Percentiles rank a stretch among this genome's conserved stretches.
These are phyloP conservation scores for Rhinocladiella similis DNA, from an alignment of 2,329 filamentous ascomycete genomes.

Conservation along the genomic window DNA sequence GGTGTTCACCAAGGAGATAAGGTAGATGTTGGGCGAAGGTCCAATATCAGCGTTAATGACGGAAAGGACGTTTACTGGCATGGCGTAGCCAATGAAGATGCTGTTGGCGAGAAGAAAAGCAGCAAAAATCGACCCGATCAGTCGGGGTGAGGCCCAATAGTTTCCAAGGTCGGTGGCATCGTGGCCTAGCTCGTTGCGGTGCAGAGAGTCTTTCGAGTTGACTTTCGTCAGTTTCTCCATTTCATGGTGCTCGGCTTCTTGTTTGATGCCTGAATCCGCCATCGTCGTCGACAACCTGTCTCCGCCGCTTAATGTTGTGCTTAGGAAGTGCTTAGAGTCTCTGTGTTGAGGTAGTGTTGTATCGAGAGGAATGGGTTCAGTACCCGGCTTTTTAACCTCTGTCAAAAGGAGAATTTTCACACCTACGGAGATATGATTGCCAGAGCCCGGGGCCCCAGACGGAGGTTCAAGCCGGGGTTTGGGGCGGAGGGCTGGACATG, in stretches of 20 bases:
- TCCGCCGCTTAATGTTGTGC: too few species aligned
- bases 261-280: not conserved
- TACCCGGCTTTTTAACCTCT: too few species aligned
- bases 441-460: too few species aligned
- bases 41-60: constrained; percentile 35
- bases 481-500: too few species aligned
- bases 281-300: not conserved
- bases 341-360: too few species aligned
- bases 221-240: constrained; percentile 8
- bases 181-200: constrained; percentile 13
- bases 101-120: constrained; percentile 19
- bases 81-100: constrained; percentile 10
- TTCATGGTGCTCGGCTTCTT: constrained; percentile 1
- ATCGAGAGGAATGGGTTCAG: too few species aligned
- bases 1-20: constrained; percentile 34
- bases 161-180: constrained; percentile 5
- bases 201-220: constrained; percentile 11
- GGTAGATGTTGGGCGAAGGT: constrained; percentile 33
- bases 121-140: constrained; percentile 12
- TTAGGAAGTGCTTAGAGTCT: too few species aligned
- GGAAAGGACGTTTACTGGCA: constrained; percentile 17
- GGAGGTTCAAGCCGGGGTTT: too few species aligned
- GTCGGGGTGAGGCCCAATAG: constrained; percentile 13
- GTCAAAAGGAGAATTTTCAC: too few species aligned
- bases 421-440: too few species aligned